phyloP scores from a whole-genome alignment of 257 asterid genomes.

The Solanum chilense region DNA sequence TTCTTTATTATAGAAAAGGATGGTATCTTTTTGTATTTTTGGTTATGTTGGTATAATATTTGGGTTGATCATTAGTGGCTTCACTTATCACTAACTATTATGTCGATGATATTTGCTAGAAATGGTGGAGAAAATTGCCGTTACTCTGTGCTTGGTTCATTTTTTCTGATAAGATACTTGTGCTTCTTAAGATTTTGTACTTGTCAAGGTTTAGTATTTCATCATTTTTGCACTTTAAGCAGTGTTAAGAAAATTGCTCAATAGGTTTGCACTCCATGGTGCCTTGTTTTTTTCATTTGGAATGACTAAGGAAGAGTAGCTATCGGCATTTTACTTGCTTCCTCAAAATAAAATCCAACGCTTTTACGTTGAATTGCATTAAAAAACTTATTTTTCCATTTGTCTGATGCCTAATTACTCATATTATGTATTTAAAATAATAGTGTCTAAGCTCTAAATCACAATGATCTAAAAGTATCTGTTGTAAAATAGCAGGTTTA shows the following conservation, averaged over 20 bases:
- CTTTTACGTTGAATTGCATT: neutral
- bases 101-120: neutral
- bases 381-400: neutral
- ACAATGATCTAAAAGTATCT: neutral
- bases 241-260: neutral
- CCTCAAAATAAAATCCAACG: neutral
- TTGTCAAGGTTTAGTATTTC: neutral
- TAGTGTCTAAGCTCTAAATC: neutral
- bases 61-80: neutral
- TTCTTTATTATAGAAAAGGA: neutral
- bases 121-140: neutral
- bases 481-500: conserved; percentile 44
- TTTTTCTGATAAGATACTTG: neutral
- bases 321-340: neutral
- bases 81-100: neutral
- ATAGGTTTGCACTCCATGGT: neutral
- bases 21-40: neutral
- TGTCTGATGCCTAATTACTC: neutral
- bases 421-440: neutral
- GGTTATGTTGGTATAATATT: neutral
- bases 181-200: neutral
- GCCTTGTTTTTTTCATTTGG: neutral
- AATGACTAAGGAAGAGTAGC: neutral
- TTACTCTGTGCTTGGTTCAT: neutral
- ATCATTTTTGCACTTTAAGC: neutral